Base-by-base conservation (phyloP, 148 eudicot species). In the Chenopodium album region DNA sequence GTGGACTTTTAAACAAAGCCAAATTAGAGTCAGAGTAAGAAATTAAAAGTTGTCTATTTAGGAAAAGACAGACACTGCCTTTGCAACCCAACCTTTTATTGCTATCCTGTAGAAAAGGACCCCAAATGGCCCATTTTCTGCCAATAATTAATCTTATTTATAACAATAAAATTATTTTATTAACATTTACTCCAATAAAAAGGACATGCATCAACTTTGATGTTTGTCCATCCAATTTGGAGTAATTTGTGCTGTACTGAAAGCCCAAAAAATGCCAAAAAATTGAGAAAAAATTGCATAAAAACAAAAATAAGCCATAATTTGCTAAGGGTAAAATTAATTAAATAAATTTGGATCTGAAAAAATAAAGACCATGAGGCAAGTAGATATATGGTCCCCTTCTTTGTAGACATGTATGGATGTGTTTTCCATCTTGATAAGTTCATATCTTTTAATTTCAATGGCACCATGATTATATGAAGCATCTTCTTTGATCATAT, bases 1-100 rank as follows among this genome's bases (percentile, higher is more conserved):
- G 89, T 85, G 80, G 91, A 89, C 91, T 87, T 89, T 87, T 34
- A 64, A 70, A 69, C 17, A 48, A 28, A 14, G 73, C 78, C 91
- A 83, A 87, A 82, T 83, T 75, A 9, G 78, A 73, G 88, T 87
- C 89, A 88, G 90, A 76, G 67, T 17, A 5, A 37, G 19, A 47
- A 62, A 37, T 37, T 37, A 37, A 34, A 62, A 63, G 28, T 56
- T 73, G 47, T 72, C 63, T 44, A 16, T 80, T 50, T 67, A 52
- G 85, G 85, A 79, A 81, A 88, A 82, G 87, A 84, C 88, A 86
- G 12, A 31, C 60, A 59, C 84, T 50, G 79, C 78, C 90, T 88
- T 86, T 88, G 80, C 84, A 41, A 64, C 69, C 71, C 47, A 41
- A 44, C 71, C 67, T 79, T 52, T 14, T 81, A 75, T 28, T 44